Base-by-base conservation (phyloP, 192 early-diverging fungal genomes). In the Umbelopsis sp. region DNA sequence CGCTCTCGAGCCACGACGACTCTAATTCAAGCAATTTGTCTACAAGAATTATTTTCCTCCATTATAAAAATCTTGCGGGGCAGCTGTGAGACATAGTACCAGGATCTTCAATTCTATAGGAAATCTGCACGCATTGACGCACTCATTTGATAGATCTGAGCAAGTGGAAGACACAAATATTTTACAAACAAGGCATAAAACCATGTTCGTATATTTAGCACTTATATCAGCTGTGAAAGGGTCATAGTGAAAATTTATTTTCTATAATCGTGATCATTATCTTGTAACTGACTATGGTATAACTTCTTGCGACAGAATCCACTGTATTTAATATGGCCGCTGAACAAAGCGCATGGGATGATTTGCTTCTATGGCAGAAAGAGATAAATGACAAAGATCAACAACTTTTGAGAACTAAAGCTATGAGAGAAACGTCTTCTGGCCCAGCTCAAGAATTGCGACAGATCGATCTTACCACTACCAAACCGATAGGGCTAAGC, bases 371-470 rank as follows among this genome's bases (percentile, higher is more conserved):
- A 0, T 80, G 78, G 78, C 70, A 75, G 43, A n/a, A 31, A 4
- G 74, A 80, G 16, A 75, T 80, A 25, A 43, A 69, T 32, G 29
- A 51, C 11, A 45, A 45, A 17, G 78, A 80, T 11, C 38, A 43
- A 4, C 36, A 41, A 20, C 29, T 80, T 9, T 54, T 51, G 11
- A 72, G 68, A 56, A 68, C 32, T 56, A 80, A 65, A 47, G 66
- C 78, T 17, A 25, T 80, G 14, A 38, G 54, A 22, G 68, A 71
- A 20, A 45, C 72, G 47, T 70, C 75, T 51, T n/a, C 36, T 17
- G 14, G 6, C 5, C 47, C 20, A 29, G 45, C 26, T 5, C 29
- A 17, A 8, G 32, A 62, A 12, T 45, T 20, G 25, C 26, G 51
- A 20, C 38, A 45, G 24, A 38, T 53, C 17, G 52, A 70, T 32